These are phyloP conservation scores for Penicillium flavigenum DNA, from an alignment of 495 filamentous ascomycete genomes.

Conservation along the genomic window DNA sequence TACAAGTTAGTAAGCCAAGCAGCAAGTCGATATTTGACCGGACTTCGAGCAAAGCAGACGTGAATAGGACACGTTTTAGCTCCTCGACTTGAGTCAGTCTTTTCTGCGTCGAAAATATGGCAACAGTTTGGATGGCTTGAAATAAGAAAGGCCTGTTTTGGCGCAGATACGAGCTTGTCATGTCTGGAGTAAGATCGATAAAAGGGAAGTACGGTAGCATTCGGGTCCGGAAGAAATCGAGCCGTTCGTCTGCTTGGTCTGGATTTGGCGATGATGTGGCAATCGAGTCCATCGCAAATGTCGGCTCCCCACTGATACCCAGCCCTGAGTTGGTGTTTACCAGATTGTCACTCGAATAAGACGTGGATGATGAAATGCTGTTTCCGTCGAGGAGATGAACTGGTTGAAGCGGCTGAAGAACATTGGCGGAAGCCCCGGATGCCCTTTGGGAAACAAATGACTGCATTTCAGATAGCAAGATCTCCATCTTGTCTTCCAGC, in stretches of 20 bases:
- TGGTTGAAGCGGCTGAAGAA: neutral
- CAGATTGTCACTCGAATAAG: neutral
- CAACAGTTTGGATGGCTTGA: conserved; percentile 28
- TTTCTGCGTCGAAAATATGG: conserved; percentile 28
- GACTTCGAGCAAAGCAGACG: conserved; percentile 24
- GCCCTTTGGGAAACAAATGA: conserved; percentile 7
- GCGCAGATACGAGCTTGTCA: conserved; percentile 25
- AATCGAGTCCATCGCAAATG: neutral
- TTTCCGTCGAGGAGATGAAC: neutral
- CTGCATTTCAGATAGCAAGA: conserved; percentile 23
- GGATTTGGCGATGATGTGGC: neutral
- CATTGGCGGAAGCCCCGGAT: conserved; percentile 6
- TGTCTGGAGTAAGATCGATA: conserved; percentile 27
- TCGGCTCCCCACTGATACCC: neutral
- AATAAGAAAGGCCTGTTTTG: conserved; percentile 26
- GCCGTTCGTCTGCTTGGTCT: conserved; percentile 35
- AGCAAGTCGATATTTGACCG: conserved; percentile 32
- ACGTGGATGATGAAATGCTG: neutral
- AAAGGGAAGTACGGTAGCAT: conserved; percentile 48
- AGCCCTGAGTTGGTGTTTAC: neutral
- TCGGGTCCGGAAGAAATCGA: conserved; percentile 39
- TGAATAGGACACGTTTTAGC: conserved; percentile 25
- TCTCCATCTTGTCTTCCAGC: conserved; percentile 42
- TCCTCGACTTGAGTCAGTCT: conserved; percentile 21
- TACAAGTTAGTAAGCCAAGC: conserved; percentile 30